Conservation (phyloP, 2,329 filamentous ascomycete genomes). For the Monilinia polystroma region DNA sequence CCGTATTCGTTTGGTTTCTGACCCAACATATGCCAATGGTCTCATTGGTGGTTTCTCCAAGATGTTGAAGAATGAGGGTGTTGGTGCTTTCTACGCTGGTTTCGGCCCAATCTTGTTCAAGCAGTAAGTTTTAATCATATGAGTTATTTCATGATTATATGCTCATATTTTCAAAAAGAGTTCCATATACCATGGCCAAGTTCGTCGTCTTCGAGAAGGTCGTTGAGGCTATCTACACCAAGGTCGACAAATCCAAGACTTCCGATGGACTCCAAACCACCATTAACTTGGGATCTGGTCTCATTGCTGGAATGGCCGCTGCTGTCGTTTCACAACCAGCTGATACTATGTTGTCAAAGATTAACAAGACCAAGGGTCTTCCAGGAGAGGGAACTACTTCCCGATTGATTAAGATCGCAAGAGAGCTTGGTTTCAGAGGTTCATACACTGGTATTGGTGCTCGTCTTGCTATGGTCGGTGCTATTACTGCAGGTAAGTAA, state of each 20-base stretch:
- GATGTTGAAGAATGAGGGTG: constrained; percentile 78
- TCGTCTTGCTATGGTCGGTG: constrained; percentile 42
- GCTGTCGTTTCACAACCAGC: constrained; percentile 85
- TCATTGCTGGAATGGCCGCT: constrained; percentile 80
- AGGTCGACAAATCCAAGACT: constrained; percentile 68
- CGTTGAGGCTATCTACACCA: constrained; percentile 67
- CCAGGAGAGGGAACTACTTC: constrained; percentile 80
- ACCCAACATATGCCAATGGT: constrained; percentile 81
- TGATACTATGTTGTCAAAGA: constrained; percentile 92
- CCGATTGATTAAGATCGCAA: constrained; percentile 83
- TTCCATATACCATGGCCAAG: constrained; percentile 93
- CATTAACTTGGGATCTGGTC: constrained; percentile 78
- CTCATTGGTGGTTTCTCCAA: constrained; percentile 77
- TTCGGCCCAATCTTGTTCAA: constrained; percentile 87
- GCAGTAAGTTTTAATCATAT: constrained; percentile 53
- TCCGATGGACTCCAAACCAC: constrained; percentile 70
- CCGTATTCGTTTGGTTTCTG: constrained; percentile 87
- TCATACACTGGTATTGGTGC: constrained; percentile 80
- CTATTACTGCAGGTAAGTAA: constrained; percentile 23
- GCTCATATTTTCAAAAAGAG: constrained; percentile 45
- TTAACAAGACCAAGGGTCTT: constrained; percentile 90
- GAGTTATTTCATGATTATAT: not conserved
- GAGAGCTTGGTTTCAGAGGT: constrained; percentile 78
- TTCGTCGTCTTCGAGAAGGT: constrained; percentile 94
- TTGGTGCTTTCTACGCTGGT: constrained; percentile 85